Evolutionary conservation across 148 eudicot species (phyloP).

Genomic region (Cornus kousa): DNA sequence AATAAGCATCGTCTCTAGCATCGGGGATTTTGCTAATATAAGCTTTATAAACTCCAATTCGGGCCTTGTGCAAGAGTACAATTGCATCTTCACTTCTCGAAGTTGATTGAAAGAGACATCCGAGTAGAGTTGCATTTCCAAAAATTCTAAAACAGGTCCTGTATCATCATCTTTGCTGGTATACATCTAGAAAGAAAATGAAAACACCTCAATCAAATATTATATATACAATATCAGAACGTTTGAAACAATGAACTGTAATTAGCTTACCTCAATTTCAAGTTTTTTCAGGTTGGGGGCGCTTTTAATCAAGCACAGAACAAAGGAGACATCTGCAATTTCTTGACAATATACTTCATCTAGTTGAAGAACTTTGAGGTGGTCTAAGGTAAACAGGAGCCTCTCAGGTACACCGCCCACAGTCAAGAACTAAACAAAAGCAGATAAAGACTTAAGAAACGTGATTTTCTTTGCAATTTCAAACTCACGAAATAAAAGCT

Average conservation of each 20-base stretch:
- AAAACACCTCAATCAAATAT: not conserved
- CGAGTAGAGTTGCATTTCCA: too few species aligned
- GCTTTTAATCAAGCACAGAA: conserved; percentile 14
- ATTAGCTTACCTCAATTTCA: not conserved
- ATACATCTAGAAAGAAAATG: not conserved
- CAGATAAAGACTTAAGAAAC: not conserved
- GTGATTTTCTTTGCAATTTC: not conserved
- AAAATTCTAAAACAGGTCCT: too few species aligned
- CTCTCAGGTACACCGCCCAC: not conserved
- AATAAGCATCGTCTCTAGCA: too few species aligned
- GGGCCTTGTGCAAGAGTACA: not conserved
- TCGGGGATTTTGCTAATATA: too few species aligned
- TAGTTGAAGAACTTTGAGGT: not conserved
- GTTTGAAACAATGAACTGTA: not conserved
- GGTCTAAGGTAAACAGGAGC: not conserved
- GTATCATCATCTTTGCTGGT: too few species aligned
- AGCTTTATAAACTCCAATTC: too few species aligned
- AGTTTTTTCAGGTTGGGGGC: not conserved
- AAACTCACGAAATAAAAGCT: too few species aligned
- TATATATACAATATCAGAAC: not conserved
- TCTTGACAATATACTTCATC: not conserved
- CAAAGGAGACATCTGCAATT: not conserved
- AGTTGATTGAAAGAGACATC: too few species aligned
- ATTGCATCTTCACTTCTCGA: too few species aligned
- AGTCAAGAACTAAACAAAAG: not conserved